Evolutionary conservation across 352 stramenopile species (phyloP).

Genomic region (Pythium coloratum): DNA sequence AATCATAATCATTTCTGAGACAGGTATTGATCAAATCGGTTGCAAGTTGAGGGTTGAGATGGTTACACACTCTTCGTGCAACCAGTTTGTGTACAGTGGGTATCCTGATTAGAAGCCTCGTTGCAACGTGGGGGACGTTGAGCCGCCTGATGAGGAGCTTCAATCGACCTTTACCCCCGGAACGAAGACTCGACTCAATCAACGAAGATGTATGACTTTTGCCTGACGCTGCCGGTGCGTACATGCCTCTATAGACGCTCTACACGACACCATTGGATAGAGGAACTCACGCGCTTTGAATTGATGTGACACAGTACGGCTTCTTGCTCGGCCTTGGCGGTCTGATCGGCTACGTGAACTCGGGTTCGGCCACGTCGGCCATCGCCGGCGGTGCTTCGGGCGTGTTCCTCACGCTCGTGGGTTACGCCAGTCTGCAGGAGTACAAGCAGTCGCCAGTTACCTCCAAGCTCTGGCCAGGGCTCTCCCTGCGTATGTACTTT

Average conservation of each 20-base stretch:
- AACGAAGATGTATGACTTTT: conserved; percentile 83
- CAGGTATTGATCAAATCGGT: background rate
- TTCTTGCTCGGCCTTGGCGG: conserved; percentile 69
- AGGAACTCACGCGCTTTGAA: conserved; percentile 15
- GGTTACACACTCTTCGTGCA: background rate
- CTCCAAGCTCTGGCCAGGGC: conserved; percentile 76
- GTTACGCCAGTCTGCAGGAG: conserved; percentile 85
- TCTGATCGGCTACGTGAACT: conserved; percentile 75
- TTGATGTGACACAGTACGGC: conserved; percentile 53
- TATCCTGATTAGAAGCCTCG: background rate
- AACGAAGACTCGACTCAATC: background rate
- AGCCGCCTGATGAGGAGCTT: conserved; percentile 5
- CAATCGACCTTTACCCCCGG: conserved; percentile 16
- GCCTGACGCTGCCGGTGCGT: conserved; percentile 82
- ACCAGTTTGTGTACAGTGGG: background rate
- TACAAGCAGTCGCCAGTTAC: conserved; percentile 78
- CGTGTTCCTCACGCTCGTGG: conserved; percentile 74
- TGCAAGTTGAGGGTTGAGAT: background rate
- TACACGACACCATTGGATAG: conserved; percentile 22
- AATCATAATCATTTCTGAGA: background rate
- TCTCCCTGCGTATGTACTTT: conserved; percentile 44
- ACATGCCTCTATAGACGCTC: background rate
- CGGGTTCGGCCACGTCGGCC: conserved; percentile 64
- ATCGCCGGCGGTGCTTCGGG: conserved; percentile 64
- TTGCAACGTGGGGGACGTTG: background rate